These are phyloP conservation scores for Phaeotremella skinneri DNA, from an alignment of 768 basidiomycete genomes.

Conservation along the genomic window DNA sequence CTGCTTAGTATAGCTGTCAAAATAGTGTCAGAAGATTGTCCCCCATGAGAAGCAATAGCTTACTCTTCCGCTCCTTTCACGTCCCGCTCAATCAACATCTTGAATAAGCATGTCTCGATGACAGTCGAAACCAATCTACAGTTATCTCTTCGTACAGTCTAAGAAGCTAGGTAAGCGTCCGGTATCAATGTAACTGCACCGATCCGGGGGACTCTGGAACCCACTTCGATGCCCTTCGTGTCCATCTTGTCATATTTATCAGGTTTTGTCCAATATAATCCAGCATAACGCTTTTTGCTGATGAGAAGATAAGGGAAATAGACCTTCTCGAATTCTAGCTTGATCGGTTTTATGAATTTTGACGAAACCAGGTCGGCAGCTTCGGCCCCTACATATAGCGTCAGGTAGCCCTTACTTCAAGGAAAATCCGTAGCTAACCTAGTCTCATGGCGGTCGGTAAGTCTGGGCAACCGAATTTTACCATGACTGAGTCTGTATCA, in stretches of 20 bases:
- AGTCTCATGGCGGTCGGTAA: constrained; percentile 82
- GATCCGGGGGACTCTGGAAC: constrained; percentile 27
- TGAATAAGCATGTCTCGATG: constrained; percentile 95
- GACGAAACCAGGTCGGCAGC: constrained; percentile 86
- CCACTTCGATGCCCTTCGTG: constrained; percentile 95
- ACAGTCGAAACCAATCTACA: constrained; percentile 97
- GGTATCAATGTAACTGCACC: neutral
- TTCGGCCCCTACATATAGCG: constrained; percentile 65
- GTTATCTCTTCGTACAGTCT: constrained; percentile 98
- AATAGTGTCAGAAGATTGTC: constrained; percentile 1
- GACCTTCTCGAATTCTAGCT: constrained; percentile 98
- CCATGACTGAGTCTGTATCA: constrained; percentile 99
- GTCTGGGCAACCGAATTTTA: constrained; percentile 88
- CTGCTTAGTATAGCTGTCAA: constrained; percentile 79
- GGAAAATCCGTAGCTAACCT: constrained; percentile 57
- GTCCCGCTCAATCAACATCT: constrained; percentile 93
- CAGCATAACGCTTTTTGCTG: constrained; percentile 98
- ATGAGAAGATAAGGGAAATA: constrained; percentile 98
- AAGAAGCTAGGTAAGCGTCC: neutral
- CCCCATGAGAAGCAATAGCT: constrained; percentile 40
- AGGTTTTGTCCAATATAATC: constrained; percentile 91
- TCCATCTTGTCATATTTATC: constrained; percentile 99
- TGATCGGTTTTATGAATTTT: constrained; percentile 93
- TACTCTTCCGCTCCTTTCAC: constrained; percentile 91
- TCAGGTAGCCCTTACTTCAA: constrained; percentile 1